Evolutionary conservation across 2,329 filamentous ascomycete species (phyloP), one percentile per base, ranked within the genome.

Genomic region (Exophiala viscosa): DNA sequence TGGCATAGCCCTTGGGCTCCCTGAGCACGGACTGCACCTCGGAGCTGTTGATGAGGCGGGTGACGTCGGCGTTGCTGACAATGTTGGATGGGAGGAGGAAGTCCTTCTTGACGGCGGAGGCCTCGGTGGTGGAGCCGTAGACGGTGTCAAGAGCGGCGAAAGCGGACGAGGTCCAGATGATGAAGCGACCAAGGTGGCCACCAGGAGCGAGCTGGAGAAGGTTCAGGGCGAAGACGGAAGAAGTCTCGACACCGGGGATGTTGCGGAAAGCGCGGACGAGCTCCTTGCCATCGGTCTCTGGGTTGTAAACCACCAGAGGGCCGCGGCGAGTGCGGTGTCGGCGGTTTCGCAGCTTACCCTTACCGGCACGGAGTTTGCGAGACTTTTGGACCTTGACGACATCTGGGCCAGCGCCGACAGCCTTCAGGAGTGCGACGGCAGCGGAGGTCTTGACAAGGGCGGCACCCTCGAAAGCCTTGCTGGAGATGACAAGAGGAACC

Each of bases 201-300:
- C 93, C 93, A 66, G 93, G 93, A 65, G 93, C 93, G 73, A 99
- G 90, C 84, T 99, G 93, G 75, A 99, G 90, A 70, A 97, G 91
- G 85, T 97, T 96, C 70, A 99, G 85, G 64, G 90, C 81, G 79
- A 87, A 91, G 76, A 96, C 91, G 66, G 91, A 86, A 71, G 83
- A 91, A 64, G 90, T 96, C 88, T 99, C 93, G 66, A 97, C 91
- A 80, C 93, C 93, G 70, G 93, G 85, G 71, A 99, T 88, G 87
- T 99, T 99, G 83, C 93, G 91, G 89, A 96, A 96, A 69, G 90
- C 92, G 71, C 82, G 84, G 73, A 92, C 82, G 65, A 99, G 85
- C 73, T 95, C 88, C 81, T 91, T 95, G 79, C 93, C 91, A 73
- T 99, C 95, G 70, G 86, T 83, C 75, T 91, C 88, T 67, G 91